phyloP scores from a whole-genome alignment of 176 grass and related monocot species.

The Oryza longistaminata region DNA sequence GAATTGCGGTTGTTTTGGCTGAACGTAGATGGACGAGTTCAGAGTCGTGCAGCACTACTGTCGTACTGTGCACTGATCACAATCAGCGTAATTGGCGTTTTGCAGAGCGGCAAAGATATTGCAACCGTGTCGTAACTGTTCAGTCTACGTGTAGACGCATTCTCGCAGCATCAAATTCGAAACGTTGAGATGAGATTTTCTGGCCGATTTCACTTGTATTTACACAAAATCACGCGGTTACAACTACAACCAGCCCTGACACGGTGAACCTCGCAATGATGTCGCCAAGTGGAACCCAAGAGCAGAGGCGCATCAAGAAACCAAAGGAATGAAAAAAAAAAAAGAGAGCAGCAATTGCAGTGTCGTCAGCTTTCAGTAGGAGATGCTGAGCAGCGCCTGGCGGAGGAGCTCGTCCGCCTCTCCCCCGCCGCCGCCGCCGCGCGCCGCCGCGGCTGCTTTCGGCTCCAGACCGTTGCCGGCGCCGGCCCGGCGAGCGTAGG shows the following conservation, averaged over 20 bases:
- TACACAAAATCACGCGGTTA: background rate
- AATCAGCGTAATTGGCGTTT: background rate
- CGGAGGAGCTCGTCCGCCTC: constrained; percentile 23
- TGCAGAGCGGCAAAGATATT: background rate
- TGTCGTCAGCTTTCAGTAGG: background rate
- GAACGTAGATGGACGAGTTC: background rate
- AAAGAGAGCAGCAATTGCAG: background rate
- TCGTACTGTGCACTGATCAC: too few species aligned
- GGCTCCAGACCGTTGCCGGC: constrained; percentile 13
- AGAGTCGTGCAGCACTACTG: background rate
- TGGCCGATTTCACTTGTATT: background rate
- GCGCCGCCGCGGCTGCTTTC: background rate
- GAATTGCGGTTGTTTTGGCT: background rate
- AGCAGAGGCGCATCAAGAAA: background rate
- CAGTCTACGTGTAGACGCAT: background rate
- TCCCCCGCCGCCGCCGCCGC: fast-evolving
- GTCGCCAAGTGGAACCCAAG: background rate
- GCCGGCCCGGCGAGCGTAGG: constrained; percentile 5
- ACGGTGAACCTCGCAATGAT: background rate
- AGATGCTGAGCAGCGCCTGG: constrained; percentile 38
- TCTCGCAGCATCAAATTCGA: background rate
- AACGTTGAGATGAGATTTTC: background rate
- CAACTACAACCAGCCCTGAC: background rate
- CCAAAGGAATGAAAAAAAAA: background rate
- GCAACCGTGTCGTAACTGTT: background rate